Base-by-base conservation (phyloP, 1,284 basidiomycete genomes). In the Puccinia hordei region DNA sequence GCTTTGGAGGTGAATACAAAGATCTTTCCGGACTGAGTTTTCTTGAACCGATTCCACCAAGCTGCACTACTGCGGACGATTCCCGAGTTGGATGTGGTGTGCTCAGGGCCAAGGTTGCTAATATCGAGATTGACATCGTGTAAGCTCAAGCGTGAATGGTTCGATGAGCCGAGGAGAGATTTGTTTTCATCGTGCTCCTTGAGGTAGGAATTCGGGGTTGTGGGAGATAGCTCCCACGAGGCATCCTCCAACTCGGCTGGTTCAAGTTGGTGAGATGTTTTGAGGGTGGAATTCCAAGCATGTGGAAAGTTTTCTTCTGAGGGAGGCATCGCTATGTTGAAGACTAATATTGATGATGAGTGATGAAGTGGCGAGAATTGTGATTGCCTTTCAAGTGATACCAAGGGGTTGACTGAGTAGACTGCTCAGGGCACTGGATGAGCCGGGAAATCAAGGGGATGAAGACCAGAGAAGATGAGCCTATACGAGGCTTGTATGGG, bases 161-260 rank as follows among this genome's bases (percentile, higher is more conserved):
- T 24, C n/a, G 68, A 46, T 59, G 59, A 22, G 9, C 69, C 27
- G 27, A 72, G 69, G 4, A 72, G 30, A 33, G 69, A 72, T 72
- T 72, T 72, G n/a, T 38, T 72, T 30, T 72, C 66, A 22, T 68
- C 69, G 49, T 72, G n/a, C 44, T 72, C 69, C n/a, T 72, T 72
- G 24, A 53, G 33, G 49, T 72, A 72, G 5, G 69, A 72, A 27
- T 53, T 72, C 2, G 69, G 69, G 49, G 69, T 72, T 6, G 24
- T 55, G 41, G 66, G 66, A 68, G 66, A 68, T 13, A 68, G 38
- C 33, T 24, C 49, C 69, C 69, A 72, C 55, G 69, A 55, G 19
- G 30, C 69, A 12, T 72, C 69, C 19, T 53, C 69, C 1, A 72
- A 49, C 33, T 51, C 69, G n/a, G 69, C 69, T 49, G 69, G 51